These are phyloP conservation scores for Plasmodium relictum DNA, from an alignment of 169 alveolate species.

Conservation along the genomic window DNA sequence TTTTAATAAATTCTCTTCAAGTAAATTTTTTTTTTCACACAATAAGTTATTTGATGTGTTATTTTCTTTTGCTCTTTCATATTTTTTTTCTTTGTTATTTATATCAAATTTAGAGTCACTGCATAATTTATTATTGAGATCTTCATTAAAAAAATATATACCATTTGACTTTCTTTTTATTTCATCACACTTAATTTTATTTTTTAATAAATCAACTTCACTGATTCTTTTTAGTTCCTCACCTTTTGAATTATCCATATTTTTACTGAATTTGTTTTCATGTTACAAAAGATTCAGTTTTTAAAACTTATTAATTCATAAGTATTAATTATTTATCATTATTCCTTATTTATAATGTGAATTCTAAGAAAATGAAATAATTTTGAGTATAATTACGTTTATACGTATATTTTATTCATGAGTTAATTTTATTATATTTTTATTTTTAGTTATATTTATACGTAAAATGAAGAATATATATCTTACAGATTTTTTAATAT, in stretches of 20 bases:
- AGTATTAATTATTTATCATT: too few relatives aligned
- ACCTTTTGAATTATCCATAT: constrained; percentile 33
- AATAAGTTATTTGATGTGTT: constrained; percentile 8
- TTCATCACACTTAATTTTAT: constrained; percentile 4
- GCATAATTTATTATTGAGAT: constrained; percentile 5
- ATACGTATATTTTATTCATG: too few relatives aligned
- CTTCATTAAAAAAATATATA: not conserved
- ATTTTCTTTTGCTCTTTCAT: constrained; percentile 1
- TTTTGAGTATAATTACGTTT: too few relatives aligned
- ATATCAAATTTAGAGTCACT: not conserved
- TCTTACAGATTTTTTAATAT: too few relatives aligned
- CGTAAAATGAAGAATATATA: too few relatives aligned
- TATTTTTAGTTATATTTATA: too few relatives aligned
- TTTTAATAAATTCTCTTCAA: constrained; percentile 9
- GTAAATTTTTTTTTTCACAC: not conserved
- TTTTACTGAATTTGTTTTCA: not conserved
- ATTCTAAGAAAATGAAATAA: too few relatives aligned
- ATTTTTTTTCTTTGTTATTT: not conserved
- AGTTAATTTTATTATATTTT: too few relatives aligned
- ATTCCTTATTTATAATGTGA: too few relatives aligned
- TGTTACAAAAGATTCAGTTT: too few relatives aligned
- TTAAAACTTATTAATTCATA: too few relatives aligned
- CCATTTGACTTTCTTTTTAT: constrained; percentile 28
- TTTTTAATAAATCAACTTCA: constrained; percentile 1
- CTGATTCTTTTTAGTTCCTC: not conserved